Evolutionary conservation across 1,284 basidiomycete genomes (phyloP), one percentile per base, ranked within the genome.

Genomic region (Pseudozyma tsukubaensis): DNA sequence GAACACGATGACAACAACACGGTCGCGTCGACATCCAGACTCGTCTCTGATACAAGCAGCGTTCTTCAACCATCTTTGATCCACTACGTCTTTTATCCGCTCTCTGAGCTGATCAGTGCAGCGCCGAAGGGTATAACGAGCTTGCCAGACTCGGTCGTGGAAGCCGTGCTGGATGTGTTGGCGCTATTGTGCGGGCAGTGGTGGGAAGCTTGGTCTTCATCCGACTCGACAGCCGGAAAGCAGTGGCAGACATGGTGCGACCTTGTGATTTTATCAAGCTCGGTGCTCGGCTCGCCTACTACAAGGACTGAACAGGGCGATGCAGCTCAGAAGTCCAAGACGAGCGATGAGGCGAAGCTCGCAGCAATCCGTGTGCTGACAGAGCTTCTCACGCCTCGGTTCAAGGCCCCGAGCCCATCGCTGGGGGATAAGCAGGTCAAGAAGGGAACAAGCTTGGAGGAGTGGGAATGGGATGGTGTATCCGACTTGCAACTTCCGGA

Each of bases 401-500:
- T 53, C 18, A 45, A 18, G 24, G 12, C 9, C 18, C 24, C 3
- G 13, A 35, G 39, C 0, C 7, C 45, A 1, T 5, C 24, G 18
- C n/a, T 16, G 6, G 10, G 1, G 50, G 37, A 37, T 19, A 4
- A 6, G 3, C 9, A 21, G 3, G 9, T 1, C 0, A 36, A 19
- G 14, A 10, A 39, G 34, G 21, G 29, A 32, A 12, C 40, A 9
- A 36, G 54, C 2, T 45, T 48, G 11, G 45, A 18, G 10, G 74
- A 65, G 5, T 83, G 79, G 80, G 83, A 84, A 36, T 84, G 83
- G 83, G 83, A 84, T 40, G 83, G 83, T 10, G 68, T 67, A 1
- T 79, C 78, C 1, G 79, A 81, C 1, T 71, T 84, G 5, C 81
- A 82, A 2, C 39, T 50, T 3, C 44, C 82, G 18, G 79, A 79